Base-by-base conservation (phyloP, 1,139 yeast genomes). In the Candida glucosophila region DNA sequence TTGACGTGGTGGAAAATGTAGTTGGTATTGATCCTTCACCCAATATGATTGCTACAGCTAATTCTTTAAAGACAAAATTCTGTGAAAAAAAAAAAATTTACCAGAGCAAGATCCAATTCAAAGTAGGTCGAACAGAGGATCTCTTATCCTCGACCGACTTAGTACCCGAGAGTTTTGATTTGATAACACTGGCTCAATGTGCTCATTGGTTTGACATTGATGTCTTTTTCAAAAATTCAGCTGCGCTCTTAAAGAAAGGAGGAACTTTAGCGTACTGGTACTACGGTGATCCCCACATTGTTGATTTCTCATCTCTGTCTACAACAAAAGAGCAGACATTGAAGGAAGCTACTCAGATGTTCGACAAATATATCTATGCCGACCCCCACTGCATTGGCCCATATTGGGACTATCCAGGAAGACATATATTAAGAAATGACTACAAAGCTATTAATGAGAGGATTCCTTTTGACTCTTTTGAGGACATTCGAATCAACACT, bases 371-470 rank as follows among this genome's bases (percentile, higher is more conserved):
- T 30, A 52, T 48, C n/a, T 63, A 63, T 32, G 50, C 52, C 14
- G 62, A 60, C 29, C 52, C 56, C 2, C 28, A 37, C n/a, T 43
- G 33, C 14, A 41, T 62, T 12, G 70, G 71, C 1, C 64, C 64
- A 1, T 47, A 54, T 34, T 82, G 86, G 79, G 73, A 76, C 36
- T 74, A 59, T 30, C 71, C 71, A 1, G 71, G 71, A 3, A 40
- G 69, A 26, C 25, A 32, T 7, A 53, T 59, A 17, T 39, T 63
- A 27, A 49, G 49, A 30, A 31, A 54, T 22, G 39, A 34, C 28
- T 52, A 52, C 31, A 33, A 26, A 4, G 53, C 42, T 13, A 59
- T 58, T 14, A 55, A 60, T 34, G 28, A 40, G 5, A 35, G 45
- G 11, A 57, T 64, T 23, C 67, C 70, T 0, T 8, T 23, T 2